Percentiles rank a stretch among this genome's conserved stretches.
Conservation (phyloP, 805 yeast species). For the Lipomyces oligophaga region DNA sequence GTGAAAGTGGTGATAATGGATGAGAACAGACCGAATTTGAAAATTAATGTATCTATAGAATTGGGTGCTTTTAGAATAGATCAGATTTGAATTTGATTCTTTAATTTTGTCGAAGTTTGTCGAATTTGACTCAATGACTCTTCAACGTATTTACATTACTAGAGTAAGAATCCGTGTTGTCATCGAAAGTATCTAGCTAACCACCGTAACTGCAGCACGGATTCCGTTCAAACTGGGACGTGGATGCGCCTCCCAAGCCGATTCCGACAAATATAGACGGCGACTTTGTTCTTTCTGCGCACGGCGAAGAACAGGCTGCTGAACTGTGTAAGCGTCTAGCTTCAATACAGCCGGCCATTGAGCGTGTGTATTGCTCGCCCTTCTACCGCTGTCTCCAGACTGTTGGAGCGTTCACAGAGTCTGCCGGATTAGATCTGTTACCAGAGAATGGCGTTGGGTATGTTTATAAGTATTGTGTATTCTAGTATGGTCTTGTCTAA, state of each 20-base stretch:
- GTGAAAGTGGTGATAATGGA: no score
- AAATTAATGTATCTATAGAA: no score
- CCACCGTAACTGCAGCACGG: conserved; percentile 55
- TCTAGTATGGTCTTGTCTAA: no score
- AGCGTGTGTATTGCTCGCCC: conserved; percentile 72
- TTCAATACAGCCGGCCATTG: conserved; percentile 55
- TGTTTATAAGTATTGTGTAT: conserved; percentile 5
- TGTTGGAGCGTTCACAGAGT: conserved; percentile 60
- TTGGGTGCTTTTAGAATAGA: no score
- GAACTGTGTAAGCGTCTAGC: conserved; percentile 65
- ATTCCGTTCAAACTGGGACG: conserved; percentile 79
- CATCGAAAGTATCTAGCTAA: not conserved
- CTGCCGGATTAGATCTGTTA: conserved; percentile 54
- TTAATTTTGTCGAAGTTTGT: no score
- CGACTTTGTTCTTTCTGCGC: conserved; percentile 83
- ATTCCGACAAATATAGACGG: conserved; percentile 87
- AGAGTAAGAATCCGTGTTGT: not conserved
- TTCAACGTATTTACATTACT: not conserved
- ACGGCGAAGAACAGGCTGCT: conserved; percentile 82
- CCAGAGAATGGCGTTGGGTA: conserved; percentile 78
- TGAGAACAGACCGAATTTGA: no score
- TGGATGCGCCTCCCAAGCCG: conserved; percentile 59
- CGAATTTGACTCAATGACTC: no score
- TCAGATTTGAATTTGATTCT: no score
- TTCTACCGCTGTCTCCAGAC: conserved; percentile 89